Evolutionary conservation across 345 rosid genomes (phyloP).

Genomic region (Passiflora organensis): DNA sequence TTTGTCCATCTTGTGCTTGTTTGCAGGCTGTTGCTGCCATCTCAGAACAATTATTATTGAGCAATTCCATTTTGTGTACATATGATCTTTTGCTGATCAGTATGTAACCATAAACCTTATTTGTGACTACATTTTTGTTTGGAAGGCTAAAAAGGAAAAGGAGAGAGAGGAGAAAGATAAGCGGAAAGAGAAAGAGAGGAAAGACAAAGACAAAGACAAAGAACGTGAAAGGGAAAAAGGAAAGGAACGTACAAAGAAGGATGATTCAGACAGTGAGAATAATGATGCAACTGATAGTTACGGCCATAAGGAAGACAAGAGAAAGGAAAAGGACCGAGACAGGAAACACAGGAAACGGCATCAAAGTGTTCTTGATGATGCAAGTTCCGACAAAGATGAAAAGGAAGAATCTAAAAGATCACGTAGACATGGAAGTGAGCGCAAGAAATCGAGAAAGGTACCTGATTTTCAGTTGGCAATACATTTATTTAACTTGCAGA

Average conservation of each 20-base stretch:
- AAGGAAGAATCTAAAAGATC: slow-evolving; percentile 69
- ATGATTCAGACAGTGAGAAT: slow-evolving; percentile 81
- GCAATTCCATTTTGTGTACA: slow-evolving; percentile 2
- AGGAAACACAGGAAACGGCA: slow-evolving; percentile 78
- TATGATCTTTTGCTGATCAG: slow-evolving; percentile 1
- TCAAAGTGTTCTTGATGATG: slow-evolving; percentile 63
- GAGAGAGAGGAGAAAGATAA: slow-evolving; percentile 57
- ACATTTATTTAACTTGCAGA: slow-evolving; percentile 5
- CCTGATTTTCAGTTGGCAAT: not conserved
- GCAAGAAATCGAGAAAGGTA: slow-evolving; percentile 92
- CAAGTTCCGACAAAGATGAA: slow-evolving; percentile 79
- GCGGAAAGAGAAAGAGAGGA: slow-evolving; percentile 58
- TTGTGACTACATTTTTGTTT: not conserved
- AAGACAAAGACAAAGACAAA: slow-evolving; percentile 54
- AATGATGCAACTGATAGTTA: slow-evolving; percentile 53
- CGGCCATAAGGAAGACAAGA: slow-evolving; percentile 69
- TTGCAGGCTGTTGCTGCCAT: no score
- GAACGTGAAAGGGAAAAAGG: slow-evolving; percentile 82
- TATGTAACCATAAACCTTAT: not conserved
- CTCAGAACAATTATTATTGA: not conserved
- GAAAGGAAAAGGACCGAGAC: slow-evolving; percentile 71
- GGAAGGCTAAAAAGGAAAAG: slow-evolving; percentile 72
- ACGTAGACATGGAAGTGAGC: slow-evolving; percentile 72
- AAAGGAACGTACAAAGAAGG: slow-evolving; percentile 65
- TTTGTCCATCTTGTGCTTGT: no score